Base-by-base conservation (phyloP, 2,329 filamentous ascomycete species). In the Claviceps capensis region DNA sequence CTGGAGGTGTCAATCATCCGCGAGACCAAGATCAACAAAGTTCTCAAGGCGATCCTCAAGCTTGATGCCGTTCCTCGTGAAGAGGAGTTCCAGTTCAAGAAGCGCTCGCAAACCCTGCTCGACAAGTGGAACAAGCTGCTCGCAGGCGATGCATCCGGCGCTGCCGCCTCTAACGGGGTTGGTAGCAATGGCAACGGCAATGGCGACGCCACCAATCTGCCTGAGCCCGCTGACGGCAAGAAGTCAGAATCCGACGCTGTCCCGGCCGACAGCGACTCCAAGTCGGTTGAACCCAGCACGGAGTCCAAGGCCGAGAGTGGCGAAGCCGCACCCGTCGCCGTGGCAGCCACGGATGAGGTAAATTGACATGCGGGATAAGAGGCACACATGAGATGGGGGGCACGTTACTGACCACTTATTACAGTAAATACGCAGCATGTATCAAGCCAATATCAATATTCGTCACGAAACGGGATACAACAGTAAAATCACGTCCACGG, bases 11-110 rank as follows among this genome's bases (percentile, higher is more conserved):
- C 82, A 58, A 93, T 96, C 60, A 95, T 97, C 62, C 82, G 87
- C 57, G 75, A 73, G 14, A 98, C 93, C 56, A 98, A 97, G 77
- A 96, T 98, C 69, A 91, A 97, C 80, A 98, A 98, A 73, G 91
- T 98, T 11, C 77, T 98, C 53, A 95, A 94, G 72, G 89, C 85
- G 4, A 93, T 98, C 58, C 74, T 96, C 61, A 96, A 95, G 73
- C 75, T 98, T 8, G 78, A 83, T 44, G 77, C 77, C 3, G 95
- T 98, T 59, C 90, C 90, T 5, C 84, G 83, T 55, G 93, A 98
- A 58, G 86, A 90, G 38, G 86, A 95, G 58, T 94, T 85, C 67
- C 73, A 86, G 52, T 96, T 98, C 79, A 94, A 93, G 72, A 74
- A 82, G 57, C 85, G 93, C 49, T 90, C 88, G 38, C 78, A 86